These are phyloP conservation scores for Lasiodiplodia hormozganensis DNA, from an alignment of 2,329 filamentous ascomycete species.

Conservation along the genomic window DNA sequence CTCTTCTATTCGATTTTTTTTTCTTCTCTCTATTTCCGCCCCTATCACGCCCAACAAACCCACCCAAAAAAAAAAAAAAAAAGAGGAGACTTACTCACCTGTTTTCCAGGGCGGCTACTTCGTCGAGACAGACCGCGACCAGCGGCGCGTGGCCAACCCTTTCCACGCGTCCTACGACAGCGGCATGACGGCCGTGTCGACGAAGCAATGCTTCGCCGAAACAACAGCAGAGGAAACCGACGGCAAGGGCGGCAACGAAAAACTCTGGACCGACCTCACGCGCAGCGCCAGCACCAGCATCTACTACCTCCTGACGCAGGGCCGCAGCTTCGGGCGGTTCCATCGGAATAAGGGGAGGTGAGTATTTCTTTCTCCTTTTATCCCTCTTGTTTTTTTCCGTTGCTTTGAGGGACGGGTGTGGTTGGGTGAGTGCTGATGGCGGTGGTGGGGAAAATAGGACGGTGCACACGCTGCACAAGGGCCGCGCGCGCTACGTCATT, in stretches of 20 bases:
- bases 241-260: conserved; percentile 32
- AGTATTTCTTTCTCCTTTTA: neutral
- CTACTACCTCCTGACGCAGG: conserved; percentile 68
- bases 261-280: conserved; percentile 45
- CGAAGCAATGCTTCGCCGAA: conserved; percentile 37
- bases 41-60: too few relatives aligned
- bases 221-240: conserved; percentile 22
- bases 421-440: neutral
- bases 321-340: conserved; percentile 63
- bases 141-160: conserved; percentile 58
- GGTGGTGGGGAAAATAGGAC: too few relatives aligned
- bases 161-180: conserved; percentile 44
- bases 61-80: too few relatives aligned
- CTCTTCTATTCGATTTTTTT: neutral
- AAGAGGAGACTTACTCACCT: neutral
- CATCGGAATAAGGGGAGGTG: conserved; percentile 64
- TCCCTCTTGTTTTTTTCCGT: neutral
- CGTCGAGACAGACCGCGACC: conserved; percentile 56
- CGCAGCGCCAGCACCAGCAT: conserved; percentile 68
- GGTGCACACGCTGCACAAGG: conserved; percentile 70
- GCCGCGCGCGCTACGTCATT: conserved; percentile 68
- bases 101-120: conserved; percentile 57
- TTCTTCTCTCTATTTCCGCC: too few relatives aligned
- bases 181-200: conserved; percentile 5
- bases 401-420: neutral